These are phyloP conservation scores for Lepidium africanum DNA, from an alignment of 345 rosid species.

Conservation along the genomic window DNA sequence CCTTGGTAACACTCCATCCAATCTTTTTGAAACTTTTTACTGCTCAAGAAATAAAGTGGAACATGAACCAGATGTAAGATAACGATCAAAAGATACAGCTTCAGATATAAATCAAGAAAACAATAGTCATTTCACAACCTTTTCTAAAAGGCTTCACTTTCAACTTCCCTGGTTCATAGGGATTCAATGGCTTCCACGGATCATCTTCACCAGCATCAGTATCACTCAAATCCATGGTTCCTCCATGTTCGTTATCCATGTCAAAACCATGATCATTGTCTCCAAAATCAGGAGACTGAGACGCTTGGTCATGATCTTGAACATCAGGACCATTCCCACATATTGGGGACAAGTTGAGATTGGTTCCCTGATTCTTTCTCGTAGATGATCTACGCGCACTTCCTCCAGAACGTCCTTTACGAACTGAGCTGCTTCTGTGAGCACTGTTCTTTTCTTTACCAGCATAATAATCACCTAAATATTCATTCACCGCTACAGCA, in stretches of 20 bases:
- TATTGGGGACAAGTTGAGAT: slow-evolving; percentile 35
- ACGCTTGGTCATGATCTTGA: slow-evolving; percentile 29
- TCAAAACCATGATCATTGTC: slow-evolving; percentile 38
- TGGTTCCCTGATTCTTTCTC: slow-evolving; percentile 47
- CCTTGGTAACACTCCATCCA: slow-evolving; percentile 27
- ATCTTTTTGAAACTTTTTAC: slow-evolving; percentile 58
- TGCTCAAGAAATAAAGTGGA: slow-evolving; percentile 28
- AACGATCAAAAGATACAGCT: not conserved
- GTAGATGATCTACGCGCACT: slow-evolving; percentile 46
- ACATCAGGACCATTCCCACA: slow-evolving; percentile 28
- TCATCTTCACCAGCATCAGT: slow-evolving; percentile 61
- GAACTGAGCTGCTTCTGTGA: slow-evolving; percentile 36
- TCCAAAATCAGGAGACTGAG: slow-evolving; percentile 27
- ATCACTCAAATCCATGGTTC: slow-evolving; percentile 42
- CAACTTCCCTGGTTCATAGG: slow-evolving; percentile 86
- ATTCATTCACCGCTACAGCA: slow-evolving; percentile 49
- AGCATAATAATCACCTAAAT: slow-evolving; percentile 35
- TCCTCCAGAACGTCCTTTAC: slow-evolving; percentile 58
- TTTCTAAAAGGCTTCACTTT: slow-evolving; percentile 78
- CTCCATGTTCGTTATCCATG: slow-evolving; percentile 46
- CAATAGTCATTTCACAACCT: slow-evolving; percentile 40
- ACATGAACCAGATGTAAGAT: slow-evolving; percentile 7
- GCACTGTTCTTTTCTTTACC: slow-evolving; percentile 39
- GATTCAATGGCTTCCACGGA: slow-evolving; percentile 94
- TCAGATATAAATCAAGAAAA: not conserved